Evolutionary conservation across 2,329 filamentous ascomycete species (phyloP), one percentile per base, ranked within the genome.

Genomic region (Bipolaris bicolor): DNA sequence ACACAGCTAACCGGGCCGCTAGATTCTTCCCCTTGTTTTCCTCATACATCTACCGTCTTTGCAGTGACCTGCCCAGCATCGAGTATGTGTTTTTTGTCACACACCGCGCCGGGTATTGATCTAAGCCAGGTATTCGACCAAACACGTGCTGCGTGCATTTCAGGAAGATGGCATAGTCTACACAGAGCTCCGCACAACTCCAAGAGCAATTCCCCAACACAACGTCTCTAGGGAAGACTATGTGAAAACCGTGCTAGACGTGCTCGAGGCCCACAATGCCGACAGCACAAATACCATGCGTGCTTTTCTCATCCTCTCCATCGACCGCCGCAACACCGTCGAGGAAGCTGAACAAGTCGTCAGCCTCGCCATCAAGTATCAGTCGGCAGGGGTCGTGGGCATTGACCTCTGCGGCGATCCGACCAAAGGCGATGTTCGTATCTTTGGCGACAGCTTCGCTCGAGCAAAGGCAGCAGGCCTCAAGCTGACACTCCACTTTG

Each of bases 321-420:
- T 94, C 37, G 91, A 96, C 75, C 84, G 91, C 16, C 83, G 88
- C 18, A 86, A 85, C 63, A 80, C 83, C 7, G 65, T 80, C 7
- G 70, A 76, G 1, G 84, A 89, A 61, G 90, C 90, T 0, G 68
- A 79, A n/a, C 80, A 87, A 58, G 84, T 88, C 3, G 82, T 93
- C 22, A 77, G 83, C 16, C 81, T 95, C 1, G 90, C 89, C 1
- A 73, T 83, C 45, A 77, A 79, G 56, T 84, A 87, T 70, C 77
- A 76, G 13, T 62, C 67, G 36, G 70, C 76, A 4, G 85, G 86
- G 16, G 84, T 94, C 4, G 88, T 94, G 1, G 91, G 87, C 13
- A 75, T 95, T 20, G 91, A 95, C 69, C 83, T 95, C 18, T 94
- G 90, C 74, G 91, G 91, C 16, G 87, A 96, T 68, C 91, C 90